These are phyloP conservation scores for Neurospora tetraspora DNA, from an alignment of 495 filamentous ascomycete genomes.

Conservation along the genomic window DNA sequence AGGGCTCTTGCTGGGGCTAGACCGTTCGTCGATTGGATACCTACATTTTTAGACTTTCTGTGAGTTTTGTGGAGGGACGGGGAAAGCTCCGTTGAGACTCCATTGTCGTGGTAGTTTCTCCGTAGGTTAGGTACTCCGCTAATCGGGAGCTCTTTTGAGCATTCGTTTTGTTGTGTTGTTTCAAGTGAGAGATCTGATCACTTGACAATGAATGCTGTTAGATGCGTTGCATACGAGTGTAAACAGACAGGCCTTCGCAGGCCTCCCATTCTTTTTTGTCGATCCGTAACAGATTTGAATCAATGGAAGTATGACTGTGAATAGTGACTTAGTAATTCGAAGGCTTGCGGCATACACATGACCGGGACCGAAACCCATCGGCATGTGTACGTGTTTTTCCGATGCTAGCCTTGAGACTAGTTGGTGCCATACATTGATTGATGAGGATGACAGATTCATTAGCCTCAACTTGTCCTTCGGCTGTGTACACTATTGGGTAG, in stretches of 20 bases:
- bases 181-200: neutral
- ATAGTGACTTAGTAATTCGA: neutral
- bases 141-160: neutral
- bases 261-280: neutral
- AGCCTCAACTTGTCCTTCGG: no score
- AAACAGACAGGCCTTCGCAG: neutral
- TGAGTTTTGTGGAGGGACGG: neutral
- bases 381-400: neutral
- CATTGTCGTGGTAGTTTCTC: neutral
- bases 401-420: neutral
- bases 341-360: neutral
- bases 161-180: neutral
- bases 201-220: neutral
- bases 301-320: neutral
- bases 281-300: neutral
- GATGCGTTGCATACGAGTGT: neutral
- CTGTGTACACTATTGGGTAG: neutral
- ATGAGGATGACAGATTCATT: no score
- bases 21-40: no score
- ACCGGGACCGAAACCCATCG: no score
- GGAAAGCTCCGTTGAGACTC: neutral
- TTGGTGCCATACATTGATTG: neutral
- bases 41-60: no score
- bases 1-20: no score
- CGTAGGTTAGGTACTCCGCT: neutral